A percentile compares a stretch with the other conserved stretches of the same genome.
Evolutionary conservation across 139 green algal species (phyloP).

Genomic region (Auxenochlorella pyrenoidosa): DNA sequence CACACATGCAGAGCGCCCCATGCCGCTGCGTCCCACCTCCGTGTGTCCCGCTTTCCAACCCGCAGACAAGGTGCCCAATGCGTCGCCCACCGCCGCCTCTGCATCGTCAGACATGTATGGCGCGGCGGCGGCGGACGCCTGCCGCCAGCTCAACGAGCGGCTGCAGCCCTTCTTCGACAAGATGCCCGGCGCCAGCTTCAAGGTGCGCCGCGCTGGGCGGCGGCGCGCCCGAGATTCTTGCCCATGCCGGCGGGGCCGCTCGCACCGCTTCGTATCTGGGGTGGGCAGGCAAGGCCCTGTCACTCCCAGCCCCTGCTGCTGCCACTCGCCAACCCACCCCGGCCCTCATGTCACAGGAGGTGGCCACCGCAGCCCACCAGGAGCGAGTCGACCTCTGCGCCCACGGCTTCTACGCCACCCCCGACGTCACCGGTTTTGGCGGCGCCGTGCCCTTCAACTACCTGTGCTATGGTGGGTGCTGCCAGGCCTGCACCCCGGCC

Average conservation of each 20-base stretch:
- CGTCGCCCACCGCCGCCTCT: constrained; percentile 92
- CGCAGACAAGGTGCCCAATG: constrained; percentile 97
- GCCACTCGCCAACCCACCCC: no score
- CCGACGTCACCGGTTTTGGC: constrained; percentile 88
- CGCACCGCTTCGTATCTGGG: no score
- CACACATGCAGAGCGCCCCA: no score
- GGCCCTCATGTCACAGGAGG: constrained; percentile 31
- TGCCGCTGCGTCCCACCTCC: no score
- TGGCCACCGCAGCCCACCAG: constrained; percentile 84
- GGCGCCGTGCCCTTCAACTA: constrained; percentile 93
- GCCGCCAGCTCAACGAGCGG: constrained; percentile 82
- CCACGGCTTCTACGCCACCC: constrained; percentile 96
- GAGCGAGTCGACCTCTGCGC: constrained; percentile 91
- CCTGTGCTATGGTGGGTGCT: constrained; percentile 67
- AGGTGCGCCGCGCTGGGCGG: no score
- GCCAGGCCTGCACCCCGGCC: not conserved
- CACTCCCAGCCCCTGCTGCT: no score
- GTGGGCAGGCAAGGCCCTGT: no score
- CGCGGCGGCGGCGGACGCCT: constrained; percentile 90
- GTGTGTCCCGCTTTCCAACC: no score
- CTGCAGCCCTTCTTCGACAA: constrained; percentile 70
- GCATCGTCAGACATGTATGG: constrained; percentile 96
- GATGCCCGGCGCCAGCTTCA: constrained; percentile 46
- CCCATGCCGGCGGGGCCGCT: no score
- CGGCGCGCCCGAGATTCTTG: no score